A percentile compares a stretch with the other conserved stretches of the same genome.
These are phyloP conservation scores for Beauveria varroae DNA, from an alignment of 2,329 filamentous ascomycete species.

Conservation along the genomic window DNA sequence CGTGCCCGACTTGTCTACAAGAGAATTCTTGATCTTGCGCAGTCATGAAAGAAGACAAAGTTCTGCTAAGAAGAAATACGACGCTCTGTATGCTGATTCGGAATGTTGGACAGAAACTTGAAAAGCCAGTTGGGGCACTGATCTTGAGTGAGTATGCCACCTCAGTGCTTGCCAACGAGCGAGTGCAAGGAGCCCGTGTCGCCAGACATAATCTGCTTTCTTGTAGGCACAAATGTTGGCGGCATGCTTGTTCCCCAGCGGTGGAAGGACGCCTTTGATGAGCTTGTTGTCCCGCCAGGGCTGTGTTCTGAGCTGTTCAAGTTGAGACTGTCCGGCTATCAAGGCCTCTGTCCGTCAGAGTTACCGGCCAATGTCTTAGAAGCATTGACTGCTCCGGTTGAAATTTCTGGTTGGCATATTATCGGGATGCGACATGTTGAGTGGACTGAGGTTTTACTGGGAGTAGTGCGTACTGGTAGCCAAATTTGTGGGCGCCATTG, in stretches of 20 bases:
- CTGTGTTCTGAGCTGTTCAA: too few relatives aligned
- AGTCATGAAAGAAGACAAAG: conserved; percentile 20
- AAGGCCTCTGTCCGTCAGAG: conserved; percentile 13
- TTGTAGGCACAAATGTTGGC: conserved; percentile 17
- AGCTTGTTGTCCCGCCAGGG: conserved; percentile 6
- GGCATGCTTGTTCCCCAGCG: conserved; percentile 21
- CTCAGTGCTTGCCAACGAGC: conserved; percentile 21
- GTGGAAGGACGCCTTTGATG: conserved; percentile 15
- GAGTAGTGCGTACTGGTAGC: too few relatives aligned
- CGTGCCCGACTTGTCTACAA: conserved; percentile 16
- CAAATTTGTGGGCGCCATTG: conserved; percentile 55
- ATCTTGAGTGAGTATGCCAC: conserved; percentile 14
- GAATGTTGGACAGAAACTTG: conserved; percentile 12
- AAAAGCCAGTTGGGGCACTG: conserved; percentile 13
- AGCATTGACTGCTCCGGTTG: conserved; percentile 34
- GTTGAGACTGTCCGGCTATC: conserved; percentile 18
- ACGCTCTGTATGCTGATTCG: conserved; percentile 18
- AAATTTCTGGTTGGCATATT: conserved; percentile 35
- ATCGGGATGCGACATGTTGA: conserved; percentile 38
- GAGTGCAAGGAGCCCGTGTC: conserved; percentile 16
- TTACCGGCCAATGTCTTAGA: conserved; percentile 26
- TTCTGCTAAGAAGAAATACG: conserved; percentile 12
- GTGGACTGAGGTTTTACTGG: conserved; percentile 37
- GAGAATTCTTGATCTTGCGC: background rate
- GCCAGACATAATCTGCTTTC: conserved; percentile 20